Evolutionary conservation across 306 rosid genomes (phyloP).

Genomic region (Cercis canadensis): DNA sequence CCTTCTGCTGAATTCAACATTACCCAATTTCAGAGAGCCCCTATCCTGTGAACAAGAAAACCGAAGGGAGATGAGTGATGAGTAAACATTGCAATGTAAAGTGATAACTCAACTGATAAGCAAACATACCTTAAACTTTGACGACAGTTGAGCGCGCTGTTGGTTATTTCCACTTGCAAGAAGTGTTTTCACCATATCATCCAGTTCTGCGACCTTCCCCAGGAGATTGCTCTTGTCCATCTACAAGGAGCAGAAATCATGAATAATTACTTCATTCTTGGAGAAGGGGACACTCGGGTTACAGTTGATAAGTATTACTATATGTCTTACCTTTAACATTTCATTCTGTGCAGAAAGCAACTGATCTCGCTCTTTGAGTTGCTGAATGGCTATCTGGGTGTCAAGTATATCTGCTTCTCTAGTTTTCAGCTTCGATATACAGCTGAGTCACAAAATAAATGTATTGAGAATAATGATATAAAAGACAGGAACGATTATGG

Average conservation of each 20-base stretch:
- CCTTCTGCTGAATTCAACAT: constrained; percentile 58
- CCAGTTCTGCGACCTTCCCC: constrained; percentile 76
- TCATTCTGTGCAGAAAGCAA: constrained; percentile 88
- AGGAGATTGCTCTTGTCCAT: constrained; percentile 76
- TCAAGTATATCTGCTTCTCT: constrained; percentile 67
- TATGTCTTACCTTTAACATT: constrained; percentile 72
- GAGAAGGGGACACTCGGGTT: neutral
- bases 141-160: constrained; percentile 42
- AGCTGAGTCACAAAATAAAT: constrained; percentile 55
- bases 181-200: constrained; percentile 71
- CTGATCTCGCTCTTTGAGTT: constrained; percentile 81
- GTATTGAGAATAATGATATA: constrained; percentile 23
- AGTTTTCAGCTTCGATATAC: constrained; percentile 55
- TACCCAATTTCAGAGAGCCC: constrained; percentile 42
- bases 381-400: constrained; percentile 61
- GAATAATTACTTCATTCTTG: neutral
- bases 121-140: constrained; percentile 55
- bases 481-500: constrained; percentile 6
- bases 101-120: neutral
- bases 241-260: constrained; percentile 50
- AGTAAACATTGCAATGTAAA: neutral
- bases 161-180: constrained; percentile 47
- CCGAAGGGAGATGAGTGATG: constrained; percentile 21
- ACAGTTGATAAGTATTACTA: constrained; percentile 1
- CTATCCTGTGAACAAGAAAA: constrained; percentile 51